These are phyloP conservation scores for Podaxis sp. DNA, from an alignment of 768 basidiomycete genomes.

Conservation along the genomic window DNA sequence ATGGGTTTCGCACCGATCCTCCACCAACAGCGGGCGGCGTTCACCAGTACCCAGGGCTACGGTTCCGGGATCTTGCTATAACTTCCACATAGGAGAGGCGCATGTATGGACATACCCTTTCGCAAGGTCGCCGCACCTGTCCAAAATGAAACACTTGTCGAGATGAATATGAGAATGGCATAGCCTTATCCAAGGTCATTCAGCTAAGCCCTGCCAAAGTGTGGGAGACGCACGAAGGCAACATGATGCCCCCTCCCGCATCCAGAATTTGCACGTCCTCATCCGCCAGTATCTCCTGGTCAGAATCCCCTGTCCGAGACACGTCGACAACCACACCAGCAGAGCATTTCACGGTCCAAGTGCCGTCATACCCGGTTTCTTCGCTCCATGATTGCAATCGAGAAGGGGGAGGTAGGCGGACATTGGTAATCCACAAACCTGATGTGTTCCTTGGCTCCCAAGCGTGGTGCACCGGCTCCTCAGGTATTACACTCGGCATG, in stretches of 20 bases:
- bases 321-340: conserved; percentile 20
- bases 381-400: conserved; percentile 8
- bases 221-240: conserved; percentile 30
- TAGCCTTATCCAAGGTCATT: conserved; percentile 27
- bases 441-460: neutral
- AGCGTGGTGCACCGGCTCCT: neutral
- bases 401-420: conserved; percentile 16
- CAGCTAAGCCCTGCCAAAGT: neutral
- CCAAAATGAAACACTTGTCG: conserved; percentile 69
- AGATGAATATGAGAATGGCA: conserved; percentile 69
- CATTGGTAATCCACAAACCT: conserved; percentile 20
- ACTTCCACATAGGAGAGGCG: neutral
- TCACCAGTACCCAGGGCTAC: neutral
- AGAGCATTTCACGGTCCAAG: conserved; percentile 24
- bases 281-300: conserved; percentile 2
- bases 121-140: conserved; percentile 48
- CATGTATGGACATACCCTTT: conserved; percentile 42
- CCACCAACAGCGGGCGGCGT: neutral
- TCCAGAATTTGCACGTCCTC: conserved; percentile 18
- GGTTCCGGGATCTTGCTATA: neutral
- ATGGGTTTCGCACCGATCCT: neutral
- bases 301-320: conserved; percentile 4
- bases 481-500: neutral
- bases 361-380: conserved; percentile 7
- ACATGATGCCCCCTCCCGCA: conserved; percentile 32